Base-by-base conservation (phyloP, 2,329 filamentous ascomycete species). In the Colletotrichum navitas region DNA sequence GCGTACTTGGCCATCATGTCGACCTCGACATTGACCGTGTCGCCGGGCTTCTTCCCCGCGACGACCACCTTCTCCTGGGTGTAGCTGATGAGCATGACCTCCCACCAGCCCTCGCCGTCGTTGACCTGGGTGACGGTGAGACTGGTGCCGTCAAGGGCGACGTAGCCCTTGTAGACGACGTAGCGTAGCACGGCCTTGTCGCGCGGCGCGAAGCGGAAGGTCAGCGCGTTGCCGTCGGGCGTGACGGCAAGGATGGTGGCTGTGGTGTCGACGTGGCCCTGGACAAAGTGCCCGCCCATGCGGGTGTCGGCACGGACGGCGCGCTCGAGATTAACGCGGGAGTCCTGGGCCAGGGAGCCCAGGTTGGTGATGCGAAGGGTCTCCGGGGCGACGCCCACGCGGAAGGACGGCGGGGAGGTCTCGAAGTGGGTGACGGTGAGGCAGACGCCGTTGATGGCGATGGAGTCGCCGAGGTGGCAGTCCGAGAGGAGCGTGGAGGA, bases 251-350 rank as follows among this genome's bases (percentile, higher is more conserved):
- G 79, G 72, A 99, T 93, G 54, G 88, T 89, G 0, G 95, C 96
- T 49, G 92, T 90, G 14, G 94, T 95, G 82, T 99, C 97, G 72
- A 99, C 95, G 81, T 99, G 96, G 51, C 96, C 96, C 83, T 99
- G 97, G 41, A 98, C 95, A 78, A 98, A 97, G 84, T 99, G 96
- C 0, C 96, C 96, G 58, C 97, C 96, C 94, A 99, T 98, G 66
- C 96, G 93, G 56, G 95, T 98, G 77, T 93, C 90, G 5, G 94
- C 94, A 24, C 93, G 92, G 65, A 99, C 95, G 4, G 96, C 95
- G 21, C 96, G 91, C 86, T 99, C 96, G 64, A 99, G 91, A 82
- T 99, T 99, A 75, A 98, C 95, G 29, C 85, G 85, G 72, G 91
- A 92, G 52, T 86, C 86, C 72, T 89, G 80, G 59, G 84, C 82